These are phyloP conservation scores for Vanrija humicola DNA, from an alignment of 1,284 basidiomycete genomes.

Conservation along the genomic window DNA sequence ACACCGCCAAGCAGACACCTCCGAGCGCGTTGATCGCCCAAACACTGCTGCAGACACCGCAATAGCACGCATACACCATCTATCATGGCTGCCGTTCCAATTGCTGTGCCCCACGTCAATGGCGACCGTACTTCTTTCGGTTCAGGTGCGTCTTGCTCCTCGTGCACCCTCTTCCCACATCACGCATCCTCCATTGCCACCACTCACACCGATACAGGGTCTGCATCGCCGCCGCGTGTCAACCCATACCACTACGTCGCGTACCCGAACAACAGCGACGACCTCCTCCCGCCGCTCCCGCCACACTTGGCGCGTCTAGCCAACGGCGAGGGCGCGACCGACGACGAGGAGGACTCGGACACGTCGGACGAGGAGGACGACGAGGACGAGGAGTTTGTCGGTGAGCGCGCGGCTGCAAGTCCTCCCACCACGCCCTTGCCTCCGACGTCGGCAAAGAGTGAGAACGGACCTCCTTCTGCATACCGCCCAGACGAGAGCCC, in stretches of 20 bases:
- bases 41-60: too few relatives aligned
- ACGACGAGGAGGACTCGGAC: conserved; percentile 18
- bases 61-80: too few relatives aligned
- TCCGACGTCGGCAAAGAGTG: too few relatives aligned
- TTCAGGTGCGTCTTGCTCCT: conserved; percentile 41
- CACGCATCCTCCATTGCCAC: background rate
- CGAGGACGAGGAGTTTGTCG: conserved; percentile 5
- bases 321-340: conserved; percentile 8
- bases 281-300: conserved; percentile 18
- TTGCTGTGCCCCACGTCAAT: too few relatives aligned
- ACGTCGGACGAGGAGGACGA: conserved; percentile 10
- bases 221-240: conserved; percentile 16
- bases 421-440: background rate
- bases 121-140: background rate
- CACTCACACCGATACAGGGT: background rate
- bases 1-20: too few relatives aligned
- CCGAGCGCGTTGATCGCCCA: too few relatives aligned
- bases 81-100: too few relatives aligned
- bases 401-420: background rate
- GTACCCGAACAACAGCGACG: conserved; percentile 15
- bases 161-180: background rate
- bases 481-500: background rate
- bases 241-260: conserved; percentile 33
- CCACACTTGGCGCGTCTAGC: conserved; percentile 20
- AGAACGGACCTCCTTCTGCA: too few relatives aligned